Evolutionary conservation across 768 basidiomycete genomes (phyloP), one percentile per base, ranked within the genome.

Genomic region (Suillus subalutaceus): DNA sequence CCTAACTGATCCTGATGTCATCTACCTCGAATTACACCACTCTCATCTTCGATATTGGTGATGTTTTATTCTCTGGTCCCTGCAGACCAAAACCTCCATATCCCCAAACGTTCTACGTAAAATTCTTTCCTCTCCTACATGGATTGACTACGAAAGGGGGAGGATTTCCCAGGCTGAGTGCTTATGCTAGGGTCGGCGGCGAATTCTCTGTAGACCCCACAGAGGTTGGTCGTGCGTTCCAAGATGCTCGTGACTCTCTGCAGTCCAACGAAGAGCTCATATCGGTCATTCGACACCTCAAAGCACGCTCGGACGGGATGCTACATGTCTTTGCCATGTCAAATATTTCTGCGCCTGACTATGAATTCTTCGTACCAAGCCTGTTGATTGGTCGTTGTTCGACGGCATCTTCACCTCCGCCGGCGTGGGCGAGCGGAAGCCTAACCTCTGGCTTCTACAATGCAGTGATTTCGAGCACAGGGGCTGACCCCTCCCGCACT

Each of bases 31-130:
- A 38, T 30, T 65, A 63, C 15, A 65, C n/a, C 26, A 76, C 81
- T 10, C 73, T 86, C 68, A 81, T 87, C 69, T 81, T 86, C 72
- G 86, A 87, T 72, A 76, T 87, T 38, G 85, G 86, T 23, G 86
- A 86, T 69, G 86, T 86, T 8, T 77, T 86, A 56, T 86, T 87
- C 73, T 79, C 78, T 88, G 86, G 85, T 86, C 84, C 13, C 68
- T 83, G 1, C 67, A 79, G 18, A 83, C 84, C 1, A 80, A 76
- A 65, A 84, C 83, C 6, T 71, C 72, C 50, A 80, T 86, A 65
- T 77, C 83, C 8, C 70, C 83, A 12, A 77, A 26, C 26, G 26
- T 26, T 1, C 77, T 87, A 35, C 79, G 77, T 15, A 70, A 72
- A 23, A 84, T 86, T 57, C 75, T 86, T 41, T 73, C 78, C 56